Evolutionary conservation across 192 early-diverging fungal genomes (phyloP).

Genomic region (Coemansia erecta): DNA sequence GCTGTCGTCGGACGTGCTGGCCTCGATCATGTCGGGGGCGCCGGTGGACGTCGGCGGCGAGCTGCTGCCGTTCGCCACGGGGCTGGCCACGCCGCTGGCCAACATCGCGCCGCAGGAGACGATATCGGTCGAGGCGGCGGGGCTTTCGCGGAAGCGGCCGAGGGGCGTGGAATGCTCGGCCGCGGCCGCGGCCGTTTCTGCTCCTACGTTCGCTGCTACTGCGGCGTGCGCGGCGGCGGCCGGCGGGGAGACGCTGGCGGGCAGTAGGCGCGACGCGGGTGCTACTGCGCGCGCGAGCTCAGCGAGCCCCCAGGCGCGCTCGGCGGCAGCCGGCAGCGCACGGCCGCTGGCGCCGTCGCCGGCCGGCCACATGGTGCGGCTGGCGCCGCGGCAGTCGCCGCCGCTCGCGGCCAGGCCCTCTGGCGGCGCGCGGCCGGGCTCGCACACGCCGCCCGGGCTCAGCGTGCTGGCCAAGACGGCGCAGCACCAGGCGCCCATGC

Average conservation of each 20-base stretch:
- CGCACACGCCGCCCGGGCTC: slow-evolving; percentile 42
- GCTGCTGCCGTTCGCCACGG: slow-evolving; percentile 16
- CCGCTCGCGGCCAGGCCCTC: no score
- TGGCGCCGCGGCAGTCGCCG: slow-evolving; percentile 21
- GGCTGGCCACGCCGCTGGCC: slow-evolving; percentile 9
- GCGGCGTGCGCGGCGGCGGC: no score
- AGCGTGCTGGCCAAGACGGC: slow-evolving; percentile 44
- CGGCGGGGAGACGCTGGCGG: no score
- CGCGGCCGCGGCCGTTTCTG: no score
- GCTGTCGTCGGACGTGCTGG: slow-evolving; percentile 25
- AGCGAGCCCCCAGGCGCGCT: background rate
- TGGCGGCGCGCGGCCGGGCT: no score
- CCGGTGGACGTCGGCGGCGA: slow-evolving; percentile 4
- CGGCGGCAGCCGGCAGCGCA: background rate
- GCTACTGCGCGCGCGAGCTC: background rate
- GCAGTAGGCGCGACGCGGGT: background rate
- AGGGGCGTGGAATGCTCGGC: background rate
- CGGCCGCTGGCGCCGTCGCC: slow-evolving; percentile 4
- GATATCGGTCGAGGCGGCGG: slow-evolving; percentile 5
- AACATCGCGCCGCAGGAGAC: slow-evolving; percentile 48
- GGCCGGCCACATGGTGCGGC: slow-evolving; percentile 10
- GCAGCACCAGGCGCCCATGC: slow-evolving; percentile 36
- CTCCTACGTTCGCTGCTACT: background rate
- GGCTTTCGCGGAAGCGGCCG: background rate
- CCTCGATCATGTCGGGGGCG: slow-evolving; percentile 13